Base-by-base conservation (phyloP, 495 filamentous ascomycete genomes). In the Penicillium alfredii region DNA sequence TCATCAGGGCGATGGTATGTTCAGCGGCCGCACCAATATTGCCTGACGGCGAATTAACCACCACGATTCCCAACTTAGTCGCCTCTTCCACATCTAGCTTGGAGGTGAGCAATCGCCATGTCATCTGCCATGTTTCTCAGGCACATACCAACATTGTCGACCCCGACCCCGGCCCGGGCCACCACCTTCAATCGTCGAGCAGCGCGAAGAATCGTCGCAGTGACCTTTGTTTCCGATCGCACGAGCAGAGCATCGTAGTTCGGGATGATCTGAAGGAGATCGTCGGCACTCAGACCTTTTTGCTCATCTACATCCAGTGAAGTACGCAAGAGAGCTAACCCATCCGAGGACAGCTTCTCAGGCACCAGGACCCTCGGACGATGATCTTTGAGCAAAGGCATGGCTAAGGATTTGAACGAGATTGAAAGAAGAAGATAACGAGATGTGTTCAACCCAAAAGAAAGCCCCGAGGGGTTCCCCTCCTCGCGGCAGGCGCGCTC, bases 261-360 rank as follows among this genome's bases (percentile, higher is more conserved):
- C 0, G 73, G 66, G 36, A 86, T 82, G 33, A 78, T 71, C 1
- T 51, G 21, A 16, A 75, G 47, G n/a, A 85, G 64, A 32, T 81
- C 70, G 1, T 72, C 62, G 1, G 77, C 40, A 11, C 66, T 69
- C 10, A 83, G 53, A 4, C 71, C 70, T 38, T 72, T 71, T 10
- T 69, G 58, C 33, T 80, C 76, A 44, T 83, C 64, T 12, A 85
- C 76, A 13, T 77, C 71, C 48, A 80, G 72, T 12, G 65, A 61
- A 6, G 52, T 60, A 8, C 66, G 60, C 13, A 86, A 68, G 6
- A 83, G 56, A 23, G 74, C 66, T 8, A 86, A 70, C 18, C 81
- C 81, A 60, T 86, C 82, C 9, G 73, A 66, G n/a, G 81, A 85
- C 32, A 86, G 70, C 53, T 82, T 84, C 53, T 86, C 81, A 1